phyloP scores from a whole-genome alignment of 306 rosid genomes.

The Prosopis cineraria region DNA sequence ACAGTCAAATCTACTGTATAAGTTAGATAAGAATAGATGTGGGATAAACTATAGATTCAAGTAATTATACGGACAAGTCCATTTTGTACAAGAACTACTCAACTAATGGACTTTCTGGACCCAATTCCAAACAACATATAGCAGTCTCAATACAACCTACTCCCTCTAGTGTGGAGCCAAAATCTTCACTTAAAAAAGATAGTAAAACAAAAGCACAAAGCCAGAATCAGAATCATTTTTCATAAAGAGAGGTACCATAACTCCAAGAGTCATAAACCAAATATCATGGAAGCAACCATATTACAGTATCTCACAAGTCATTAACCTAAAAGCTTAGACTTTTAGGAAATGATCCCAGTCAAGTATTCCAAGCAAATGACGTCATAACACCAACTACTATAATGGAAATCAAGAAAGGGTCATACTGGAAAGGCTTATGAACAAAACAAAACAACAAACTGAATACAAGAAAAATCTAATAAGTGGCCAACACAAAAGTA shows the following conservation, averaged over 20 bases:
- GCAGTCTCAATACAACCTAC: slow-evolving; percentile 1
- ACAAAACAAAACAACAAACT: no score
- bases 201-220: not conserved
- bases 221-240: not conserved
- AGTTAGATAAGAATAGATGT: slow-evolving; percentile 62
- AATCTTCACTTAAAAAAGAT: slow-evolving; percentile 13
- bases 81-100: slow-evolving; percentile 1
- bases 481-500: slow-evolving; percentile 3
- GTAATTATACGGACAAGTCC: slow-evolving; percentile 36
- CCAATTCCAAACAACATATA: slow-evolving; percentile 21
- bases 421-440: not conserved
- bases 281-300: slow-evolving; percentile 13
- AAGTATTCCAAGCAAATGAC: slow-evolving; percentile 22
- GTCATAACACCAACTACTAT: slow-evolving; percentile 3
- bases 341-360: slow-evolving; percentile 2
- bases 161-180: slow-evolving; percentile 24
- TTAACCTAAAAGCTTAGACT: not conserved
- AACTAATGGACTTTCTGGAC: slow-evolving; percentile 18
- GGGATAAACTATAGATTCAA: slow-evolving; percentile 39
- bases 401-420: not conserved
- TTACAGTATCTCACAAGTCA: not conserved
- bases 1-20: slow-evolving; percentile 84
- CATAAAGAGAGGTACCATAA: slow-evolving; percentile 14
- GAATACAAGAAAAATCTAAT: no score
- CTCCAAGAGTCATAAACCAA: slow-evolving; percentile 10